These are phyloP conservation scores for Pyracantha coccinea DNA, from an alignment of 331 rosid species.

Conservation along the genomic window DNA sequence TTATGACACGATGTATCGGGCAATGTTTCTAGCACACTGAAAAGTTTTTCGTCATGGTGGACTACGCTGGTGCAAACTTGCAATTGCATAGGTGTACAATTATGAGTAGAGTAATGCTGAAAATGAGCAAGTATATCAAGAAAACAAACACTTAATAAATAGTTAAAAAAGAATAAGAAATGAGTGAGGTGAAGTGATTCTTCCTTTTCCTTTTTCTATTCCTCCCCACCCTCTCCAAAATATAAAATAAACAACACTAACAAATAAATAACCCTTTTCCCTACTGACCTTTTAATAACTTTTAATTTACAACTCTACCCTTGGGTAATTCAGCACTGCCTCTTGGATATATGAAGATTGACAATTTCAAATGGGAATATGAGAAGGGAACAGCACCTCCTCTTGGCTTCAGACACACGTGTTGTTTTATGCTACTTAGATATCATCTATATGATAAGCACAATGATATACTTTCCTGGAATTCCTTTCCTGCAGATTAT, in stretches of 20 bases:
- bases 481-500: not conserved
- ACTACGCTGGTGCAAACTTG: not conserved
- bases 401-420: no score
- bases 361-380: no score
- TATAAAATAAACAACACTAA: no score
- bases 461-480: not conserved
- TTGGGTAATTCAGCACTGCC: no score
- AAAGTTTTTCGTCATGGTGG: not conserved
- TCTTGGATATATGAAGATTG: no score
- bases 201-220: not conserved
- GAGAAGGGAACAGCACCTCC: no score
- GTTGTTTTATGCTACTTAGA: not conserved
- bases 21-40: no score
- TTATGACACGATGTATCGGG: no score
- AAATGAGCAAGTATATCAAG: not conserved
- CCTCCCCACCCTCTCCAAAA: no score
- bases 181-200: not conserved
- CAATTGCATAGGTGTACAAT: not conserved
- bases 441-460: not conserved
- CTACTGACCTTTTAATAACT: no score
- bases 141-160: not conserved
- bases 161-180: not conserved
- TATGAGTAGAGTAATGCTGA: not conserved
- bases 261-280: no score
- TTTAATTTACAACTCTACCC: no score